Conservation (phyloP, 371 early-diverging fungal genomes). For the Mucor mucedo region DNA sequence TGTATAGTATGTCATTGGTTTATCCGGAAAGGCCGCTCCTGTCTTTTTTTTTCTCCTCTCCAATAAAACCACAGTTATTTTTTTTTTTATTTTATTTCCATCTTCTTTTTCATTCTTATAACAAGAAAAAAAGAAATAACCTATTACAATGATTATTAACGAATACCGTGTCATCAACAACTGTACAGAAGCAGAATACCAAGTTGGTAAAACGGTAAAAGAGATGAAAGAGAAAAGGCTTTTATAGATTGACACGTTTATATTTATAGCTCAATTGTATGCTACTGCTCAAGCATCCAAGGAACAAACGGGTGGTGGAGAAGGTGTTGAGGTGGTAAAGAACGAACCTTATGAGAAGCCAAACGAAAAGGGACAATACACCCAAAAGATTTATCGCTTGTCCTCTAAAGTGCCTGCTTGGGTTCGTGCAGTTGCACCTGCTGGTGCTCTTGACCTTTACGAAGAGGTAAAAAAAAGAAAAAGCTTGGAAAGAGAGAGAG, state of each 20-base stretch:
- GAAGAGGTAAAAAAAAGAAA: conserved; percentile 50
- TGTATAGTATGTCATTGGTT: too few species aligned
- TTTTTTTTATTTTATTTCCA: conserved; percentile 9
- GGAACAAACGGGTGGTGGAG: conserved; percentile 71
- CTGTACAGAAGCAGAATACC: conserved; percentile 71
- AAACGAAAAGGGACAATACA: conserved; percentile 72
- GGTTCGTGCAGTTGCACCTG: conserved; percentile 62
- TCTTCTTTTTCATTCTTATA: conserved; percentile 9
- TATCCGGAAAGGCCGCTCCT: too few species aligned
- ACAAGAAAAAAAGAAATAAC: not conserved
- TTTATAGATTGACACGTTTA: conserved; percentile 2
- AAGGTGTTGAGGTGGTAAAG: conserved; percentile 73
- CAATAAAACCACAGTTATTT: not conserved
- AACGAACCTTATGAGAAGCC: conserved; percentile 74
- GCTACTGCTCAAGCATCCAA: conserved; percentile 74
- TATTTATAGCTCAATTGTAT: conserved; percentile 64
- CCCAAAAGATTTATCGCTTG: conserved; percentile 71
- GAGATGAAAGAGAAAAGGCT: too few species aligned
- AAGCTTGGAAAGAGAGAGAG: too few species aligned
- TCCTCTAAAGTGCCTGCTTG: conserved; percentile 61
- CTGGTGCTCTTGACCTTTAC: conserved; percentile 66
- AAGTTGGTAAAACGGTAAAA: conserved; percentile 38
- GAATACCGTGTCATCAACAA: conserved; percentile 76
- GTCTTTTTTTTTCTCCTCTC: not conserved
- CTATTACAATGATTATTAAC: conserved; percentile 58